phyloP scores from a whole-genome alignment of 1,284 basidiomycete species.

The Phylloboletellus chloephorus region DNA sequence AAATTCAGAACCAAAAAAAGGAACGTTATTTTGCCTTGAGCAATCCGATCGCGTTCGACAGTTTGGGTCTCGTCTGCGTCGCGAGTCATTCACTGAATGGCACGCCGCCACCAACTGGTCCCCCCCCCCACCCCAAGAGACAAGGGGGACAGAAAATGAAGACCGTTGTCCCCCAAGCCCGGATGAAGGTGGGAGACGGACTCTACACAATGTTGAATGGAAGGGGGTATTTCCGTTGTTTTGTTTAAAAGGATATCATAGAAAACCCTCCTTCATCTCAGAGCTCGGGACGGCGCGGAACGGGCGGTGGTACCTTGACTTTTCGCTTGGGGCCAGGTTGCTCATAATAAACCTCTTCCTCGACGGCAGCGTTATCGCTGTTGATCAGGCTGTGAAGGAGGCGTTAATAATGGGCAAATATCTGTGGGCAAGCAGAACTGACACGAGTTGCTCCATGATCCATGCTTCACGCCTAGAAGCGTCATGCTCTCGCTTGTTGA shows the following conservation, averaged over 20 bases:
- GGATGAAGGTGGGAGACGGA: constrained; percentile 79
- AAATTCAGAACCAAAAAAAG: constrained; percentile 19
- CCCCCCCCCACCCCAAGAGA: constrained; percentile 47
- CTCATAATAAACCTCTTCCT: constrained; percentile 78
- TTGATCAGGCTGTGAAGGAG: constrained; percentile 52
- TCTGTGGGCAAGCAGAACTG: constrained; percentile 29
- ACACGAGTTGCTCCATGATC: constrained; percentile 89
- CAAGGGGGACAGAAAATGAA: constrained; percentile 65
- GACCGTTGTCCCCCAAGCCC: constrained; percentile 80
- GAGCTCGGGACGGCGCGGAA: constrained; percentile 80
- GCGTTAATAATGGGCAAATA: constrained; percentile 14
- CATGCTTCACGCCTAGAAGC: constrained; percentile 76
- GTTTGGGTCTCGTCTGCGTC: no score
- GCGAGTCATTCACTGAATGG: constrained; percentile 20
- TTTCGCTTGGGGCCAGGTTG: constrained; percentile 61
- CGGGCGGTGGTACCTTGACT: constrained; percentile 80
- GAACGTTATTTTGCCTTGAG: constrained; percentile 22
- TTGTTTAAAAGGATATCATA: constrained; percentile 37
- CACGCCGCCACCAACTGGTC: constrained; percentile 36
- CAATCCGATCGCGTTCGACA: constrained; percentile 36
- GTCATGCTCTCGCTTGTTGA: constrained; percentile 78
- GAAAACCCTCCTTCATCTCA: constrained; percentile 80
- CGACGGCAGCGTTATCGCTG: constrained; percentile 59
- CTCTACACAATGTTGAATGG: constrained; percentile 47
- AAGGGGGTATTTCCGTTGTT: constrained; percentile 20